Evolutionary conservation across 169 alveolate species (phyloP), one percentile per base, ranked within the genome.

Genomic region (Plasmodium gaboni): DNA sequence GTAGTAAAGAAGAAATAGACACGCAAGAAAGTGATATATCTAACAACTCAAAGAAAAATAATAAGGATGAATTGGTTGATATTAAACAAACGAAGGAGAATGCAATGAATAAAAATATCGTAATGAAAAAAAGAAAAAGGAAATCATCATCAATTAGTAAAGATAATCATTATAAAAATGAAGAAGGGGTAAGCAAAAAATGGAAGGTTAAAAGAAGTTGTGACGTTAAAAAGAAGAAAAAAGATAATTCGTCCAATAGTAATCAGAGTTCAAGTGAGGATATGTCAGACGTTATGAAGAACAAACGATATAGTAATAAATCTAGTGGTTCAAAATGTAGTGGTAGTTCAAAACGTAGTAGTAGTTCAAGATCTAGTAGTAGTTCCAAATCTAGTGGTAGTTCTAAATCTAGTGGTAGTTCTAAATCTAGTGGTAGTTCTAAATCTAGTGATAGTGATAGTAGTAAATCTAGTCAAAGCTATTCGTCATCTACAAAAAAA

Each of bases 111-210:
- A 46, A 70, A 70, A 70, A 70, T 22, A 46, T 46, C 51, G 13
- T 38, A 70, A 70, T 15, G 10, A 38, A 70, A 50, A 24, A 70
- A 70, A 70, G 38, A 59, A 70, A 70, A 32, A 22, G 63, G 65
- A 70, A 50, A 53, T 70, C 24, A 26, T 32, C 28, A 28, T 32
- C 50, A 24, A 55, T 38, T 38, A 38, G 46, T 38, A 38, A 5
- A 38, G 46, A 38, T 38, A 38, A 38, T 38, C 10, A 13, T 13
- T 55, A 2, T n/a, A 24, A 46, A 70, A n/a, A 55, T 8, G 59
- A 50, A 42, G 32, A 70, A 15, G 4, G 32, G n/a, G 28, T 22
- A n/a, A 50, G 65, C 65, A 50, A 38, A 38, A 38, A 38, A 57
- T 70, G 68, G 51, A 19, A 70, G 10, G 22, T 15, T 55, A 55